Evolutionary conservation across 176 grass and related monocot genomes (phyloP).

Genomic region (Saccharum officinarum): DNA sequence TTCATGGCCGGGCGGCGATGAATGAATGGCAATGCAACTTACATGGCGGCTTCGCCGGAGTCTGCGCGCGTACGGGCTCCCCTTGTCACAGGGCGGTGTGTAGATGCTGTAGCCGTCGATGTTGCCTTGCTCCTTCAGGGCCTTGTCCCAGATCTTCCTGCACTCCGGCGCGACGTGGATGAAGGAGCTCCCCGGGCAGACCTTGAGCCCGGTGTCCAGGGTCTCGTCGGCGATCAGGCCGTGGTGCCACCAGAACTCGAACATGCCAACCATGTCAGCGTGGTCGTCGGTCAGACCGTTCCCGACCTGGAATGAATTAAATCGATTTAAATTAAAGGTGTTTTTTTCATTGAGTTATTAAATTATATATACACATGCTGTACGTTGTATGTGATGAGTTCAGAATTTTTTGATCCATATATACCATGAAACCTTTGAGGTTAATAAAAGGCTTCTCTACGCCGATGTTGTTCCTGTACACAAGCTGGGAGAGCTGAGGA

Average conservation of each 20-base stretch:
- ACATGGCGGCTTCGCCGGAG: neutral
- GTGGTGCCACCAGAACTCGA: slow-evolving; percentile 40
- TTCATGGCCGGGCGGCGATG: too few species aligned
- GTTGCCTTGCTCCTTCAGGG: neutral
- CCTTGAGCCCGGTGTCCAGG: neutral
- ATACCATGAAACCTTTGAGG: neutral
- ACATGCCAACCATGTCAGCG: neutral
- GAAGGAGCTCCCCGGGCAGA: slow-evolving; percentile 16
- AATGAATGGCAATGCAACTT: neutral
- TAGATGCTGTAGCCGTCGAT: slow-evolving; percentile 7
- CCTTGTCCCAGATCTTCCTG: neutral
- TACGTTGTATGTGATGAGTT: too few species aligned
- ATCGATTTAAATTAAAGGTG: too few species aligned
- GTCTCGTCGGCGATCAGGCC: slow-evolving; percentile 18
- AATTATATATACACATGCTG: too few species aligned
- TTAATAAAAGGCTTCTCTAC: neutral
- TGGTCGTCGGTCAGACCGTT: slow-evolving; percentile 29
- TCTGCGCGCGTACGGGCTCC: neutral
- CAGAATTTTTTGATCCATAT: neutral
- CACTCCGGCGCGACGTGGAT: neutral
- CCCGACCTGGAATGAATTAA: slow-evolving; percentile 4
- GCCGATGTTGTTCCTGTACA: neutral
- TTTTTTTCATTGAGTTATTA: too few species aligned
- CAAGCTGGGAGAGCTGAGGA: slow-evolving; percentile 2
- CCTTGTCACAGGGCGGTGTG: neutral